phyloP scores from a whole-genome alignment of 805 yeast species.

The Komagataella ulmi region DNA sequence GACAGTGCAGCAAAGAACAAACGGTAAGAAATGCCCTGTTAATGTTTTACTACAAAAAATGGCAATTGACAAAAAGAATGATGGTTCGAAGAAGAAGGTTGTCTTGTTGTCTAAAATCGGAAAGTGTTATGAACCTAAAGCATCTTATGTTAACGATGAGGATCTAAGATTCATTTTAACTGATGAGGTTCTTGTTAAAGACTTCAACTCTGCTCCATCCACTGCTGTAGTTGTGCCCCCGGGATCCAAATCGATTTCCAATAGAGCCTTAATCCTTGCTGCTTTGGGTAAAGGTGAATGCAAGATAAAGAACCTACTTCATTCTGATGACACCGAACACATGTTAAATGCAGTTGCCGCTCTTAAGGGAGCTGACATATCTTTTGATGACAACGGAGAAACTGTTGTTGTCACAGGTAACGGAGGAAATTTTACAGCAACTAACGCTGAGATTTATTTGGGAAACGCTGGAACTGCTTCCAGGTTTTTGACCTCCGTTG shows the following conservation, averaged over 20 bases:
- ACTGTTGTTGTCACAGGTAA: constrained; percentile 77
- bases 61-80: constrained; percentile 95
- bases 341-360: constrained; percentile 81
- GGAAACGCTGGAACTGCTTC: constrained; percentile 99
- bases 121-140: constrained; percentile 75
- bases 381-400: constrained; percentile 82
- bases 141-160: constrained; percentile 70
- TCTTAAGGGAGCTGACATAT: constrained; percentile 69
- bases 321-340: constrained; percentile 92
- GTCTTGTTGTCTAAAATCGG: constrained; percentile 81
- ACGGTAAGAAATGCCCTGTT: constrained; percentile 61
- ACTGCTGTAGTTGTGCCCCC: constrained; percentile 63
- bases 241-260: constrained; percentile 94
- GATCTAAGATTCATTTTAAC: constrained; percentile 75
- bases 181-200: constrained; percentile 61
- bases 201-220: constrained; percentile 28
- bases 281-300: constrained; percentile 84
- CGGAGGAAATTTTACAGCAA: constrained; percentile 63
- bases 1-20: constrained; percentile 54
- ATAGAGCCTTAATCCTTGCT: constrained; percentile 86
- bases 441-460: constrained; percentile 58
- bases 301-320: constrained; percentile 71
- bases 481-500: constrained; percentile 84
- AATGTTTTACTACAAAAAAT: constrained; percentile 65
- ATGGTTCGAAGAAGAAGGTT: constrained; percentile 80